Base-by-base conservation (phyloP, 441 rosid species). In the Breynia disticha region DNA sequence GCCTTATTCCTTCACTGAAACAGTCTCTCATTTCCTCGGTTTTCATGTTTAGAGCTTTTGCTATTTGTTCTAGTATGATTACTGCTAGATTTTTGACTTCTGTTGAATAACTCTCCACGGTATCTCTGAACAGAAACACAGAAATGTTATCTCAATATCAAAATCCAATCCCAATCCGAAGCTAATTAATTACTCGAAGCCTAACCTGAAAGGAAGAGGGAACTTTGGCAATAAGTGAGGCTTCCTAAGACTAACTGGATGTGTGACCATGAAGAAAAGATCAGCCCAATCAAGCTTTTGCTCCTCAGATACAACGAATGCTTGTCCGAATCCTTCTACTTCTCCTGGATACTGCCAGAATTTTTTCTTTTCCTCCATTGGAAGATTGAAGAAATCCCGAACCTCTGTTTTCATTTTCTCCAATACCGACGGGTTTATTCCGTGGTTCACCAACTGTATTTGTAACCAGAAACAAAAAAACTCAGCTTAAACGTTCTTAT, bases 241-340 rank as follows among this genome's bases (percentile, higher is more conserved):
- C 43, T 76, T 77, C n/a, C 79, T 72, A 1, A 54, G 19, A 15
- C 12, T 64, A 32, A 42, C n/a, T 18, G 87, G 87, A 10, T 47
- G 67, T 7, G 77, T 72, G 20, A 57, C 41, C 62, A 79, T 47
- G 67, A 54, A 72, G 60, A 79, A 76, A 7, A 72, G 35, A 54
- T 78, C 89, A 42, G 57, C 70, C 86, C 81, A 83, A 1, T 78
- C 87, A 22, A 78, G 84, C 61, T 75, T 76, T 56, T 76, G 82
- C 16, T 82, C 76, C 15, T 79, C 79, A 0, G 80, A 75, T 6
- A 73, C 72, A 42, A 82, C 64, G 42, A 77, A 79, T 10, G 71
- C 62, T 55, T 79, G 85, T 15, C 88, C 83, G 37, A 82, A 79
- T 16, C 88, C 83, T 65, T 82, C 85, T 3, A 72, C n/a, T 12